A percentile compares a stretch with the other conserved stretches of the same genome.
These are phyloP conservation scores for Plasmodium falciparum DNA, from an alignment of 169 alveolate species.

Conservation along the genomic window DNA sequence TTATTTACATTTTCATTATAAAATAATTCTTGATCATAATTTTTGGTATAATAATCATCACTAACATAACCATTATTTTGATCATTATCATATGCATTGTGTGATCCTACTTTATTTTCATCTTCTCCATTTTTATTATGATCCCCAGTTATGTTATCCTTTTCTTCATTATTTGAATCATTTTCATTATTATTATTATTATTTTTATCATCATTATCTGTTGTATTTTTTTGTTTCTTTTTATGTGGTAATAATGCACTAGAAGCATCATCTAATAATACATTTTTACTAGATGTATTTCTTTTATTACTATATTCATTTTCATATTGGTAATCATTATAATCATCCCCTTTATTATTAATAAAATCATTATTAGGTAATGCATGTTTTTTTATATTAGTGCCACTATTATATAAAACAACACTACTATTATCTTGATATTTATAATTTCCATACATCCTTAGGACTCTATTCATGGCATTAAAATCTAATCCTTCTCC, in stretches of 20 bases:
- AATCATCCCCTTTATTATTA: slow-evolving; percentile 14
- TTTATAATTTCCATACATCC: slow-evolving; percentile 85
- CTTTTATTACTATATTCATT: background rate
- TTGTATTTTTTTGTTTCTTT: background rate
- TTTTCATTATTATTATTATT: slow-evolving; percentile 10
- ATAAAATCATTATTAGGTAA: slow-evolving; percentile 48
- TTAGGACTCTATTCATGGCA: slow-evolving; percentile 85
- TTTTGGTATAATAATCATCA: slow-evolving; percentile 34
- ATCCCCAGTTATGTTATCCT: background rate
- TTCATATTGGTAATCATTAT: slow-evolving; percentile 3
- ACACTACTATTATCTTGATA: slow-evolving; percentile 29
- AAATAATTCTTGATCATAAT: slow-evolving; percentile 48
- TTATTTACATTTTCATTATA: slow-evolving; percentile 71
- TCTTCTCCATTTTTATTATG: slow-evolving; percentile 1
- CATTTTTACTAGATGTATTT: background rate
- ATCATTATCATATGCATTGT: background rate
- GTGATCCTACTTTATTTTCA: slow-evolving; percentile 4
- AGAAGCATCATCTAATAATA: background rate
- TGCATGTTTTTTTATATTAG: slow-evolving; percentile 35
- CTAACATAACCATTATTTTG: slow-evolving; percentile 10
- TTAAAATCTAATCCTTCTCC: slow-evolving; percentile 87
- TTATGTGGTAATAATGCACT: slow-evolving; percentile 5
- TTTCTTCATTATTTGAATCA: background rate
- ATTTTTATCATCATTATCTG: background rate
- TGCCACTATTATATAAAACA: slow-evolving; percentile 3